phyloP scores from a whole-genome alignment of 805 yeast species.

The Teunomyces pallodes region DNA sequence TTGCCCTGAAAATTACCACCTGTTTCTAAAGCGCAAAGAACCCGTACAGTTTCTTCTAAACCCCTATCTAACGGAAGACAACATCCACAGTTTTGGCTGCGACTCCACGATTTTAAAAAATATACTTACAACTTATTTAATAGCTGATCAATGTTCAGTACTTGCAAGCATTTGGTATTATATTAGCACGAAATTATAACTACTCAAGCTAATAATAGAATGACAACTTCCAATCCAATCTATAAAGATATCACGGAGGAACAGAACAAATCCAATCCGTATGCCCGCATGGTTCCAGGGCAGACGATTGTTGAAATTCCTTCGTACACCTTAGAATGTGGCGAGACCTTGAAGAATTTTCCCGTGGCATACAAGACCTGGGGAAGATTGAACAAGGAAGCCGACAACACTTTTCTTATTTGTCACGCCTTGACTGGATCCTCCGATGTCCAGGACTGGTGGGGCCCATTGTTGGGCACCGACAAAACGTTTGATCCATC shows the following conservation, averaged over 20 bases:
- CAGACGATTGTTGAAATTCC: constrained; percentile 83
- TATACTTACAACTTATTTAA: background rate
- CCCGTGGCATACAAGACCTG: constrained; percentile 96
- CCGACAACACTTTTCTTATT: constrained; percentile 80
- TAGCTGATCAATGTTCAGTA: constrained; percentile 11
- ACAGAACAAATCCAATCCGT: constrained; percentile 60
- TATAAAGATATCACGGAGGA: constrained; percentile 42
- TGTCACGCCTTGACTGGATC: constrained; percentile 97
- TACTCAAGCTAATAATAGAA: background rate
- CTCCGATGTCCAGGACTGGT: constrained; percentile 95
- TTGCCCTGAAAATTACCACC: background rate
- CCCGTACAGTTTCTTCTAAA: background rate
- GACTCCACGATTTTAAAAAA: background rate
- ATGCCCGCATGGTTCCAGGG: constrained; percentile 63
- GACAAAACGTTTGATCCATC: constrained; percentile 89
- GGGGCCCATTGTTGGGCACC: constrained; percentile 93
- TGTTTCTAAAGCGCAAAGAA: background rate
- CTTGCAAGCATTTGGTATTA: constrained; percentile 17
- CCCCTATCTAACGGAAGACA: background rate
- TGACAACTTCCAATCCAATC: constrained; percentile 4
- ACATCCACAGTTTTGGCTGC: constrained; percentile 7
- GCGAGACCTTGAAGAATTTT: constrained; percentile 65
- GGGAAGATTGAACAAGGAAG: constrained; percentile 75
- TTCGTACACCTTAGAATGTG: constrained; percentile 72
- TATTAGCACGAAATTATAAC: constrained; percentile 10